Evolutionary conservation across 345 rosid species (phyloP).

Genomic region (Brassica rapa): DNA sequence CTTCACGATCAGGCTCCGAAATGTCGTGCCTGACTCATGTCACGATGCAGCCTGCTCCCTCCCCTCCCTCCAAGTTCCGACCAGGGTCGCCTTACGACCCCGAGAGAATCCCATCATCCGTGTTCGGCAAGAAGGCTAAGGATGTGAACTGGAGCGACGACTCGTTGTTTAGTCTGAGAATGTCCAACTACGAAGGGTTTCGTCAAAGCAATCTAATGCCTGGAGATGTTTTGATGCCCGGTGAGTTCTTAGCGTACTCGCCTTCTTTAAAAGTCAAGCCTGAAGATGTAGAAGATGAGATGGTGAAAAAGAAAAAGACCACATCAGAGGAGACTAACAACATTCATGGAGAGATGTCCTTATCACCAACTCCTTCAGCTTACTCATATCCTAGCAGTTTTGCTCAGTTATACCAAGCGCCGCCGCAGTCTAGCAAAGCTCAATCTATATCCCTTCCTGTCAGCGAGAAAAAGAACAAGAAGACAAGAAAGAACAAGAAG

Average conservation of each 20-base stretch:
- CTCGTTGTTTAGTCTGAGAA: conserved; percentile 36
- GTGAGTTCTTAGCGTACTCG: conserved; percentile 6
- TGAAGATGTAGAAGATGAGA: conserved; percentile 13
- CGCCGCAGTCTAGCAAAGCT: neutral
- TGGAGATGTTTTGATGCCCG: conserved; percentile 7
- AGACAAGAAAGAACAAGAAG: neutral
- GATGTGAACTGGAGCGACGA: conserved; percentile 32
- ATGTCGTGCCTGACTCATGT: conserved; percentile 5
- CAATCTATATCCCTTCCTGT: neutral
- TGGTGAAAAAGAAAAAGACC: neutral
- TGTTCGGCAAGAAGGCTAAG: neutral
- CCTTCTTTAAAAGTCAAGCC: neutral
- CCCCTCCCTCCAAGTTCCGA: neutral
- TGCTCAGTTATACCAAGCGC: neutral
- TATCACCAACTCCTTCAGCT: neutral
- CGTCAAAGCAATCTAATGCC: conserved; percentile 3
- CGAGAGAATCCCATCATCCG: conserved; percentile 20
- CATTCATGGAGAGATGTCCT: neutral
- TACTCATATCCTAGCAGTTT: neutral
- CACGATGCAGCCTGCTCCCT: conserved; percentile 15
- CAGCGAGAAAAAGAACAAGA: conserved; percentile 2
- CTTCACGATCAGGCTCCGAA: conserved; percentile 10
- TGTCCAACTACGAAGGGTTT: conserved; percentile 7
- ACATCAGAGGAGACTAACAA: neutral
- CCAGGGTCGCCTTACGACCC: conserved; percentile 16